Conservation (phyloP, 2,329 filamentous ascomycete genomes). For the Fusarium praegraminearum region DNA sequence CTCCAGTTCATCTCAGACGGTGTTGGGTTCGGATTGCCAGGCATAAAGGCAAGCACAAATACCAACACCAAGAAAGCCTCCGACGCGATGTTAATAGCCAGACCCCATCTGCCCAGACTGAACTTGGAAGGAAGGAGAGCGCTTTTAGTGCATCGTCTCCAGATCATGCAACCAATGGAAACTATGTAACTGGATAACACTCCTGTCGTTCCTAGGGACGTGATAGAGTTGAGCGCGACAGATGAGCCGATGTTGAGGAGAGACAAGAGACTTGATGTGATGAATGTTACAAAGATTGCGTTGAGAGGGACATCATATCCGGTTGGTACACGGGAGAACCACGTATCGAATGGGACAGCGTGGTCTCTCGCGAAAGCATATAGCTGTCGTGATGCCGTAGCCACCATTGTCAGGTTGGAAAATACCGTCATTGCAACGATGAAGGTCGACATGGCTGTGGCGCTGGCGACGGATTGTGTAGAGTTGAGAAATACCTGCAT, state of each 20-base stretch:
- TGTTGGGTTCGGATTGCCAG: conserved; percentile 32
- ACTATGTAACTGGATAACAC: conserved; percentile 42
- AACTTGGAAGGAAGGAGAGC: conserved; percentile 37
- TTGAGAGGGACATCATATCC: conserved; percentile 42
- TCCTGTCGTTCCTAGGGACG: conserved; percentile 34
- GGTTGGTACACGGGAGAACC: conserved; percentile 33
- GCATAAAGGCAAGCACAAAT: conserved; percentile 42
- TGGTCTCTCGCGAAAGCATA: conserved; percentile 42
- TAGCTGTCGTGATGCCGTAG: conserved; percentile 40
- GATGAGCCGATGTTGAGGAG: conserved; percentile 44
- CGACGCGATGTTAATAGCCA: conserved; percentile 35
- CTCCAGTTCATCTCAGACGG: conserved; percentile 42
- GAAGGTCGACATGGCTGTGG: conserved; percentile 38
- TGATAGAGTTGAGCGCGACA: conserved; percentile 36
- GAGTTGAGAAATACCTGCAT: conserved; percentile 44
- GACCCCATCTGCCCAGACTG: conserved; percentile 33
- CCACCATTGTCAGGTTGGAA: conserved; percentile 42
- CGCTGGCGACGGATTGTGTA: conserved; percentile 30
- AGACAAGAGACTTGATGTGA: conserved; percentile 34
- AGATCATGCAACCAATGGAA: conserved; percentile 43
- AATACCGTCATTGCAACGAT: conserved; percentile 42
- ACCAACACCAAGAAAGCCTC: conserved; percentile 36
- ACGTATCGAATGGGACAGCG: conserved; percentile 39
- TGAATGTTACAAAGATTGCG: conserved; percentile 37
- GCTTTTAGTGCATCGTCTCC: conserved; percentile 31